Conservation (phyloP, 1,284 basidiomycete species). For the Trametes sp. region DNA sequence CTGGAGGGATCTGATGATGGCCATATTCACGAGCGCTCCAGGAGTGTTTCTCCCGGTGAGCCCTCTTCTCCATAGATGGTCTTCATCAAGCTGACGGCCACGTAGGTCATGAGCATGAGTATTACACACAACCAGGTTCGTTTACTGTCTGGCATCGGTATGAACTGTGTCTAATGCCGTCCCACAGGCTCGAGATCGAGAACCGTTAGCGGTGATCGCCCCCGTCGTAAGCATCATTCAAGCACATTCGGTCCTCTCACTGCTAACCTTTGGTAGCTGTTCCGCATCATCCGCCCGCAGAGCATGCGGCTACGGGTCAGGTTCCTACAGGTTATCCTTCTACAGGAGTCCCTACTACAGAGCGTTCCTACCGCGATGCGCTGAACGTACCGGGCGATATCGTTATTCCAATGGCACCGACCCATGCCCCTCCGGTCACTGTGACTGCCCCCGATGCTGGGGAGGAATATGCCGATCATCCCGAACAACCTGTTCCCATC, state of each 20-base stretch:
- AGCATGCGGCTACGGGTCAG: neutral
- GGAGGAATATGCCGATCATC: neutral
- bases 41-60: neutral
- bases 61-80: neutral
- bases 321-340: neutral
- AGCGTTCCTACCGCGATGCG: neutral
- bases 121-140: too few species aligned
- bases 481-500: neutral
- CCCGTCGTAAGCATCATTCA: neutral
- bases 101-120: neutral
- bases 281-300: neutral
- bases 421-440: neutral
- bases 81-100: neutral
- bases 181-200: neutral
- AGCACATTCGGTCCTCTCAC: neutral
- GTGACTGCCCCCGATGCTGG: neutral
- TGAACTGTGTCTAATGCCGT: too few species aligned
- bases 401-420: neutral
- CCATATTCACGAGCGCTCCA: neutral
- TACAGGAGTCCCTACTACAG: neutral
- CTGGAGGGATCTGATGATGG: neutral
- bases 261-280: neutral
- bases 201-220: neutral
- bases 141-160: too few species aligned
- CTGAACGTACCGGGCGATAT: neutral